Conservation (phyloP, 768 basidiomycete genomes). For the Pleurotus eryngii region DNA sequence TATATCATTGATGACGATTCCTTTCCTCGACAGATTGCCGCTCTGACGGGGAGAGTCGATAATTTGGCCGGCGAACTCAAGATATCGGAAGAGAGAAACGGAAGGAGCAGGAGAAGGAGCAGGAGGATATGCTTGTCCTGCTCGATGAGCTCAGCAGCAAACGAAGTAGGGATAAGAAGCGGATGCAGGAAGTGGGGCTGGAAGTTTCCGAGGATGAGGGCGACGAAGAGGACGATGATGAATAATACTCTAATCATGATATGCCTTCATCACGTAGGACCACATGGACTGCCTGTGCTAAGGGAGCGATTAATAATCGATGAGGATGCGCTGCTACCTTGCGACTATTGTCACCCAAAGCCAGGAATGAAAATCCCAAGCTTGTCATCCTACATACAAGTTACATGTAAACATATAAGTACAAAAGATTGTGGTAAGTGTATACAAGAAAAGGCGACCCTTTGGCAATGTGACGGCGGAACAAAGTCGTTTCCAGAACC, state of each 20-base stretch:
- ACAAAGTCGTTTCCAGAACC: background rate
- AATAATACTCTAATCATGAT: conserved; percentile 6
- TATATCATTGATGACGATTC: conserved; percentile 9
- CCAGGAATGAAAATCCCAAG: background rate
- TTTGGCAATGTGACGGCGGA: background rate
- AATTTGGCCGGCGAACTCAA: conserved; percentile 45
- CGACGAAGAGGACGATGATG: conserved; percentile 64
- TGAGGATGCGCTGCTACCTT: too few species aligned
- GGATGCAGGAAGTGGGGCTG: conserved; percentile 67
- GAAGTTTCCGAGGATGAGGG: conserved; percentile 94
- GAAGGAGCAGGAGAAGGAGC: conserved; percentile 90
- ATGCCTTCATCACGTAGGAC: too few species aligned
- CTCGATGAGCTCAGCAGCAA: conserved; percentile 90
- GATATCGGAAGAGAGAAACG: conserved; percentile 57
- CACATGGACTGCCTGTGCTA: too few species aligned
- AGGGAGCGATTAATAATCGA: too few species aligned
- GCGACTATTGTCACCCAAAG: too few species aligned
- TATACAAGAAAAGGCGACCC: background rate
- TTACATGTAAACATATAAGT: conserved; percentile 7
- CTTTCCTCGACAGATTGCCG: conserved; percentile 34
- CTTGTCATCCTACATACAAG: background rate
- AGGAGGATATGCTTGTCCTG: conserved; percentile 91
- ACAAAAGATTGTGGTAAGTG: conserved; percentile 6
- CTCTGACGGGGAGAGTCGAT: conserved; percentile 44
- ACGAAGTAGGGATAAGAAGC: conserved; percentile 77